Evolutionary conservation across 2,329 filamentous ascomycete genomes (phyloP), one percentile per base, ranked within the genome.

Genomic region (Ophiosphaerella narmari): DNA sequence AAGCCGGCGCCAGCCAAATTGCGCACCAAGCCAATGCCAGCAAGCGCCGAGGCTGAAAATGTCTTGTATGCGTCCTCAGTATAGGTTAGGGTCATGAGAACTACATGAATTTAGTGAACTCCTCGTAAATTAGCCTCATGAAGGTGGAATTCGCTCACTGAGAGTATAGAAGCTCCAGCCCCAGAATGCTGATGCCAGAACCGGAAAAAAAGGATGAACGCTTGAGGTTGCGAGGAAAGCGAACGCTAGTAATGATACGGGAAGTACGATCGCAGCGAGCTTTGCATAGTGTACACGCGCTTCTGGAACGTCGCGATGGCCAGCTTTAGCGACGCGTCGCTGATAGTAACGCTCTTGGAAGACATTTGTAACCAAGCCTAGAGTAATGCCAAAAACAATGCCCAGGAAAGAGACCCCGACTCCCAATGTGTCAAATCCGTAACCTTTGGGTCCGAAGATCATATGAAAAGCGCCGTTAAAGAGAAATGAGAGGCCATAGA

Each of bases 91-190:
- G 77, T 77, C 70, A 78, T 79, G 3, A 81, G 67, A 39, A 80
- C 55, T 60, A 26, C 2, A 24, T 9, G 8, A 3, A 4, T 12
- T 11, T 14, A 31, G 40, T 52, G n/a, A 47, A 24, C 13, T 8
- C 18, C 18, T 21, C 7, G 26, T 29, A 11, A 8, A 11, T 11
- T 11, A 8, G 26, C 4, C 26, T 29, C 7, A 33, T 7, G 14
- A 18, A 16, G 2, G n/a, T 7, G n/a, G 32, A 16, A 12, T 16
- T 41, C 14, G 7, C 58, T 59, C 43, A 60, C 58, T 80, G 0
- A 82, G 70, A 1, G 76, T 76, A 44, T 80, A 80, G 54, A 81
- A 80, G 4, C 74, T 76, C 67, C 77, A 79, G 0, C 79, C 80
- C 66, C 80, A 81, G 14, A 80, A 74, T 0, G 75, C 71, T 0